These are phyloP conservation scores for Globisporangium nagaii DNA, from an alignment of 352 stramenopile genomes.

Conservation along the genomic window DNA sequence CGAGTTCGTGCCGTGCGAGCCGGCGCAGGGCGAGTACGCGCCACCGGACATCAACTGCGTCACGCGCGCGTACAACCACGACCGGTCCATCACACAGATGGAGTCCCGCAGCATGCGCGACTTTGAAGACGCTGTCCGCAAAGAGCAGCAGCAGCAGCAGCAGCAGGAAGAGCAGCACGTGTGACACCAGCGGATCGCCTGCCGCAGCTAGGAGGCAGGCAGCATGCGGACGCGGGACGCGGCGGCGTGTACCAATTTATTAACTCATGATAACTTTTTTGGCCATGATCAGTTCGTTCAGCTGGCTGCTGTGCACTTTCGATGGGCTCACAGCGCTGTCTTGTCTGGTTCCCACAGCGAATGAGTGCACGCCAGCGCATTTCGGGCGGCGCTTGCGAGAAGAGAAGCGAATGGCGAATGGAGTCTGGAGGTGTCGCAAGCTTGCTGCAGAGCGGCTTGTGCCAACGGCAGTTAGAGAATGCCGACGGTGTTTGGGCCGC, in stretches of 20 bases:
- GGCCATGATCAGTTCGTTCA: too few species aligned
- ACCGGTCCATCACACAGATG: slow-evolving; percentile 54
- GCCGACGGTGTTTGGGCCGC: not conserved
- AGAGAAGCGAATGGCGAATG: not conserved
- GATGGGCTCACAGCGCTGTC: too few species aligned
- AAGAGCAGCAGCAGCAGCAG: slow-evolving; percentile 9
- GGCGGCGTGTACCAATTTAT: not conserved
- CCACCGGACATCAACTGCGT: slow-evolving; percentile 72
- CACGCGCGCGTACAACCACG: slow-evolving; percentile 70
- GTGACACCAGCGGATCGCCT: not conserved
- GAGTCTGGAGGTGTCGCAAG: not conserved
- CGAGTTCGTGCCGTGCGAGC: slow-evolving; percentile 70
- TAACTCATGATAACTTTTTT: not conserved
- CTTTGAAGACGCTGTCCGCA: slow-evolving; percentile 53
- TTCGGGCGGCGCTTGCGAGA: not conserved
- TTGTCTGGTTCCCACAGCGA: too few species aligned
- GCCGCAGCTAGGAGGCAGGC: not conserved
- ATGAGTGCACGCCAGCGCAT: not conserved
- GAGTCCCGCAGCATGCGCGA: slow-evolving; percentile 75
- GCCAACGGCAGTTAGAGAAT: too few species aligned
- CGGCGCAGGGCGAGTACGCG: slow-evolving; percentile 17
- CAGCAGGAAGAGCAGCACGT: not conserved
- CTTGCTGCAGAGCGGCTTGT: too few species aligned
- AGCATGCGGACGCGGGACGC: not conserved
- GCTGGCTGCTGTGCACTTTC: too few species aligned